A percentile compares a stretch with the other conserved stretches of the same genome.
phyloP scores from a whole-genome alignment of 2,329 filamentous ascomycete genomes.

The Trichocomaceae sp. region DNA sequence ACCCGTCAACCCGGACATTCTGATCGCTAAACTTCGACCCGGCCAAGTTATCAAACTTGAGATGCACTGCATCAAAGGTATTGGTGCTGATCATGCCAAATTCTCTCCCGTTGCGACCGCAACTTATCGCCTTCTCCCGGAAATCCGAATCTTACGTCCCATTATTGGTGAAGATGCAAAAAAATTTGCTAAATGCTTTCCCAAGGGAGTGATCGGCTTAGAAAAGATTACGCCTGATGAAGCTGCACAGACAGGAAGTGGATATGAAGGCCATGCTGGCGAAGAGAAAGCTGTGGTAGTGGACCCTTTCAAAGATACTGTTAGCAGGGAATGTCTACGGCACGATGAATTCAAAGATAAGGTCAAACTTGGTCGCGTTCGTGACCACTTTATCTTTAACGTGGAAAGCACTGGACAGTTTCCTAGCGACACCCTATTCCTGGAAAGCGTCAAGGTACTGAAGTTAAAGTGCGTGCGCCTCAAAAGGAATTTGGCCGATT shows the following conservation, averaged over 20 bases:
- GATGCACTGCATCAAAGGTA: conserved; percentile 91
- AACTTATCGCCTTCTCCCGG: conserved; percentile 82
- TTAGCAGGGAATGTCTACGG: conserved; percentile 84
- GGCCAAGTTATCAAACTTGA: conserved; percentile 79
- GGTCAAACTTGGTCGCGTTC: conserved; percentile 80
- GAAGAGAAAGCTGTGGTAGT: conserved; percentile 81
- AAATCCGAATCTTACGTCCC: conserved; percentile 74
- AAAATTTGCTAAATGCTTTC: conserved; percentile 88
- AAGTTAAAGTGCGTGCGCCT: conserved; percentile 67
- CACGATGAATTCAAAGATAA: conserved; percentile 93
- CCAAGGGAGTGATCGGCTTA: conserved; percentile 75
- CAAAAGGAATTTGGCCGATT: conserved; percentile 40
- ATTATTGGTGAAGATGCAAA: conserved; percentile 80
- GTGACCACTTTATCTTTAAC: conserved; percentile 96
- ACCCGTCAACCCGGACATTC: conserved; percentile 82
- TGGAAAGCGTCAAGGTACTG: conserved; percentile 78
- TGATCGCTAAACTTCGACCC: conserved; percentile 89
- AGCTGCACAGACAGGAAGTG: conserved; percentile 52
- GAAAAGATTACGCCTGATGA: conserved; percentile 65
- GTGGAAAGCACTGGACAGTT: conserved; percentile 94
- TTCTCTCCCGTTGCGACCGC: conserved; percentile 95
- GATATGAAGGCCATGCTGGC: conserved; percentile 67
- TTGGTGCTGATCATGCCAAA: conserved; percentile 91
- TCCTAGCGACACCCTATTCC: conserved; percentile 86
- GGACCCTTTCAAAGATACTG: conserved; percentile 88